These are phyloP conservation scores for Furcasterigmium furcatum DNA, from an alignment of 2,329 filamentous ascomycete species.

Conservation along the genomic window DNA sequence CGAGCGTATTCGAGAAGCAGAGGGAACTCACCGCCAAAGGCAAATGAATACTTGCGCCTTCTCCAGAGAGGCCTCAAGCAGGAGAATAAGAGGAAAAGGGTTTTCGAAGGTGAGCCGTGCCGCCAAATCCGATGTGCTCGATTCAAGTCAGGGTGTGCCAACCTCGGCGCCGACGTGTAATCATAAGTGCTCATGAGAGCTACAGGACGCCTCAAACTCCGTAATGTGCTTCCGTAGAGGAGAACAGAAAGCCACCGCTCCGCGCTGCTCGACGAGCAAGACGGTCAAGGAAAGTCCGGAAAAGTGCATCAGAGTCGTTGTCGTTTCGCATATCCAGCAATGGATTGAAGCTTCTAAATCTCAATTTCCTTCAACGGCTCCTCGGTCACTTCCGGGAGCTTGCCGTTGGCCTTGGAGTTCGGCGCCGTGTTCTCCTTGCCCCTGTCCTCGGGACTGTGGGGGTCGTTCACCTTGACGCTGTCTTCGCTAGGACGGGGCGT, in stretches of 20 bases:
- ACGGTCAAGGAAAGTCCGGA: conserved; percentile 8
- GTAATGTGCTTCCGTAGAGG: conserved; percentile 9
- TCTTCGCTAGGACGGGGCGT: conserved; percentile 46
- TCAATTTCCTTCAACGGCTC: conserved; percentile 61
- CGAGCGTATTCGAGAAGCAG: neutral
- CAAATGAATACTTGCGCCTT: conserved; percentile 7
- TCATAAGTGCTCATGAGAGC: conserved; percentile 7
- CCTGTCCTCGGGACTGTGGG: conserved; percentile 27
- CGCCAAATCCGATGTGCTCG: conserved; percentile 11
- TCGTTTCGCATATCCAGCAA: conserved; percentile 18
- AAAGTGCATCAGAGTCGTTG: conserved; percentile 9
- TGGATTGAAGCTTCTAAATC: conserved; percentile 38
- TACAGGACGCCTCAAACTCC: conserved; percentile 14
- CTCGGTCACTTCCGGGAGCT: conserved; percentile 39
- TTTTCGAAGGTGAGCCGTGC: conserved; percentile 6
- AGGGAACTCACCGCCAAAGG: too few relatives aligned
- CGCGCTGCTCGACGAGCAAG: conserved; percentile 9
- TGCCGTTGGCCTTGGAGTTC: conserved; percentile 35
- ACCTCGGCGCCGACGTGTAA: conserved; percentile 1
- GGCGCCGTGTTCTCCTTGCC: conserved; percentile 31
- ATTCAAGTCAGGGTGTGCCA: conserved; percentile 1
- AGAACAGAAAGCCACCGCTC: conserved; percentile 8
- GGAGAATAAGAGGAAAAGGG: conserved; percentile 6
- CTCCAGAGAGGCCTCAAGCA: conserved; percentile 10
- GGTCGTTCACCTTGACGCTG: conserved; percentile 23